Evolutionary conservation across 257 asterid genomes (phyloP).

Genomic region (Solanum gandarillasii): DNA sequence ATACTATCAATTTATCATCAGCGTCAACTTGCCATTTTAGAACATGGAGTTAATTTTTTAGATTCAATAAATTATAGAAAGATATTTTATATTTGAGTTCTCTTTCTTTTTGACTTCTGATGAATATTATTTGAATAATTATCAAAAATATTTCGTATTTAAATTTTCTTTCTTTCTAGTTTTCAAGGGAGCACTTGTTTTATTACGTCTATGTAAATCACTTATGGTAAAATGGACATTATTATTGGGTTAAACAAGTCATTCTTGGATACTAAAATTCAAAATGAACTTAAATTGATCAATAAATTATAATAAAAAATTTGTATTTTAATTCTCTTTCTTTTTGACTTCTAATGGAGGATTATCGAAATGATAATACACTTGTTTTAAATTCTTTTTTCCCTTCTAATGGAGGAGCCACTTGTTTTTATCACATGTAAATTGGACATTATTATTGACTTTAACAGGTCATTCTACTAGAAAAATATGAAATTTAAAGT

Average conservation of each 20-base stretch:
- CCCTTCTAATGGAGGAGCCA: not conserved
- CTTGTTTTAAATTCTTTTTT: not conserved
- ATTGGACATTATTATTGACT: not conserved
- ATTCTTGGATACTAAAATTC: not conserved
- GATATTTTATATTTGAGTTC: not conserved
- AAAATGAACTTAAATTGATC: not conserved
- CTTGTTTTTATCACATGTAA: not conserved
- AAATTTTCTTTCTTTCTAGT: not conserved
- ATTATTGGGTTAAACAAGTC: not conserved
- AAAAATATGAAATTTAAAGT: too few relatives aligned
- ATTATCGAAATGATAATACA: not conserved
- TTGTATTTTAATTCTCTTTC: not conserved
- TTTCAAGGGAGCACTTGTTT: not conserved
- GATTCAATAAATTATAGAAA: not conserved
- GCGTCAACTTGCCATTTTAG: not conserved
- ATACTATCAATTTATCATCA: not conserved
- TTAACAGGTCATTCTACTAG: not conserved
- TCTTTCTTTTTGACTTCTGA: not conserved
- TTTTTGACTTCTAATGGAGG: not conserved
- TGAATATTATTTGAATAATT: not conserved
- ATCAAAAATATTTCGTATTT: not conserved
- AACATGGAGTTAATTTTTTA: not conserved
- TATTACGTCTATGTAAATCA: not conserved
- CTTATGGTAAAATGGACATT: not conserved
- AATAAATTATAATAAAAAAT: not conserved